Base-by-base conservation (phyloP, 176 grass and related monocot species). In the Cocos nucifera region DNA sequence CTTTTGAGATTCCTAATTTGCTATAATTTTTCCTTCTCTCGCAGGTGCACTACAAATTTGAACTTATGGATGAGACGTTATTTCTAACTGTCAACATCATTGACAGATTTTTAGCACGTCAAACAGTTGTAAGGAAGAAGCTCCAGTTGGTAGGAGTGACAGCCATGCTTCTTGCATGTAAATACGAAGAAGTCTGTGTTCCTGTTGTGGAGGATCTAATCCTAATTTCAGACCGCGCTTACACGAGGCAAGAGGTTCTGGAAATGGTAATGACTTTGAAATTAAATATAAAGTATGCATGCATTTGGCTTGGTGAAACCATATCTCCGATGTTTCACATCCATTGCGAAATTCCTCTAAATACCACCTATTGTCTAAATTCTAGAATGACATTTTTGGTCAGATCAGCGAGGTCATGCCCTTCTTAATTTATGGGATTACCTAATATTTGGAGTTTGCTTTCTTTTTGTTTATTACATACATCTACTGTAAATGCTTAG, bases 101-200 rank as follows among this genome's bases (percentile, higher is more conserved):
- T 1, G 87, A 91, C 21, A 72, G 70, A 62, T 90, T 84, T 75
- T 79, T 90, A 50, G 83, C 83, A 25, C 54, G 67, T 51, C 82
- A 85, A 24, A 49, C 18, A 54, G 49, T 82, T 20, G 19, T 48
- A 17, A 79, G 69, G 70, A 97, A 78, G 60, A 75, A 97, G 54
- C 57, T 97, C 20, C 87, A 91, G 79, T 75, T 97, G 5, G 66
- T 97, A 1, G 92, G 87, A 9, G 5, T 97, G 50, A 82, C 66
- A 65, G 80, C 87, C 73, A 83, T 97, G 83, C 53, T 97, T 73
- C 80, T 97, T 69, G 87, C 87, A 16, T 78, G 72, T 76, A 90
- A 97, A 58, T 97, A 97, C 21, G 92, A 88, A 55, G 92, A 97
- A 62, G 82, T 80, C 22, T 85, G 74, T 75, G 75, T 80, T 69